Conservation (phyloP, 2,329 filamentous ascomycete genomes). For the Pseudopyrenochaeta lycopersici region DNA sequence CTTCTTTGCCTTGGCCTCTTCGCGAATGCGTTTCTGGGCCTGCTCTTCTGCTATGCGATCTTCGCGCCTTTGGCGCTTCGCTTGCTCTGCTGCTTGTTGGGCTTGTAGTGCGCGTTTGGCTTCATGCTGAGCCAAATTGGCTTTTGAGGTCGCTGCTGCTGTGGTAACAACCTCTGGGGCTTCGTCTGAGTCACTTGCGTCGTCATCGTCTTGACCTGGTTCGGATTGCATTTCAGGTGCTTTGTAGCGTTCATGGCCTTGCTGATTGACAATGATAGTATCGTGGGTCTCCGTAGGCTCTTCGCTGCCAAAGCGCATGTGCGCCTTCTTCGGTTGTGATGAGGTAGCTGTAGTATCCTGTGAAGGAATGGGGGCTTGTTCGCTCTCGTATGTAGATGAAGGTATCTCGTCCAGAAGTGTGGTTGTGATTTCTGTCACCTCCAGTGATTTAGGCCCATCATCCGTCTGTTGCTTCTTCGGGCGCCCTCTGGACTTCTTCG, state of each 20-base stretch:
- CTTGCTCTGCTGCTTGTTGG: conserved; percentile 36
- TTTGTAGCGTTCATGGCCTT: conserved; percentile 23
- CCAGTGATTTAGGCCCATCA: not conserved
- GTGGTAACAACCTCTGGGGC: conserved; percentile 50
- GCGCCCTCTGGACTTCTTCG: conserved; percentile 25
- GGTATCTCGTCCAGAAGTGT: conserved; percentile 33
- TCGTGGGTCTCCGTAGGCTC: conserved; percentile 30
- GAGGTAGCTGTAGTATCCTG: conserved; percentile 18
- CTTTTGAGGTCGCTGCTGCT: conserved; percentile 38
- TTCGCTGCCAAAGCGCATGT: conserved; percentile 48
- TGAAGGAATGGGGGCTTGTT: conserved; percentile 26
- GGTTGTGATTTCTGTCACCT: conserved; percentile 7
- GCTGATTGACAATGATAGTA: conserved; percentile 11
- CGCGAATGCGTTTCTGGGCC: conserved; percentile 40
- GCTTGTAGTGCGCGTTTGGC: conserved; percentile 39
- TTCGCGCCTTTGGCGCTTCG: conserved; percentile 39
- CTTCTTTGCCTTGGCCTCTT: conserved; percentile 41
- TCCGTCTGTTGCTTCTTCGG: conserved; percentile 20
- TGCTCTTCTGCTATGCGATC: conserved; percentile 44
- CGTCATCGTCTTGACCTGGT: conserved; percentile 25
- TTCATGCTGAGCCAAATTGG: conserved; percentile 38
- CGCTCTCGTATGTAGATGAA: conserved; percentile 39
- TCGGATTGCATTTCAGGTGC: not conserved
- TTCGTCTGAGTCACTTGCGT: conserved; percentile 47
- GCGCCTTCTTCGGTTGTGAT: conserved; percentile 27